phyloP scores from a whole-genome alignment of 2,329 filamentous ascomycete genomes.

The Metarhizium rileyi region DNA sequence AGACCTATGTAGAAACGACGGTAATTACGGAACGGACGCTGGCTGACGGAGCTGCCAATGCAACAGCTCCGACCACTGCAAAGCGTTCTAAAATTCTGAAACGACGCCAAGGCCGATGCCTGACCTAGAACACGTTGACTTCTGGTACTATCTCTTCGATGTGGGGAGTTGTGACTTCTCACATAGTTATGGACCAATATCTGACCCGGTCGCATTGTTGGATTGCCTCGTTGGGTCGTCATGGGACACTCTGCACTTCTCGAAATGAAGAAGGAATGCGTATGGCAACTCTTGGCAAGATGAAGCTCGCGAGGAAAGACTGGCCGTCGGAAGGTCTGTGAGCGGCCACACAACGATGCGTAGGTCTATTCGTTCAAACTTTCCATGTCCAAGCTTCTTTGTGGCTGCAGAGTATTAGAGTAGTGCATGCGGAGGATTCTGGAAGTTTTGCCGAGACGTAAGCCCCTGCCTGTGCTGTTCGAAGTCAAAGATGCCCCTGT shows the following conservation, averaged over 20 bases:
- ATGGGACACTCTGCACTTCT: constrained; percentile 1
- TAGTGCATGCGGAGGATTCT: background rate
- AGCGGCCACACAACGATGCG: background rate
- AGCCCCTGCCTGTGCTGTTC: no score
- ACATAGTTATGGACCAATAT: constrained; percentile 4
- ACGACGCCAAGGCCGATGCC: no score
- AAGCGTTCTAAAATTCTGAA: no score
- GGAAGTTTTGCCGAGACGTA: background rate
- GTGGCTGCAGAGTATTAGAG: background rate
- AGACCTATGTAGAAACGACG: no score
- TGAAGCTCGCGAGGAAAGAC: background rate
- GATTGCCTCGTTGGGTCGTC: constrained; percentile 5
- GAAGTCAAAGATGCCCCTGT: no score
- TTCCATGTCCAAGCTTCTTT: background rate
- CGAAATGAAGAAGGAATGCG: background rate
- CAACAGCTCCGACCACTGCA: no score
- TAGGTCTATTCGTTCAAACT: no score
- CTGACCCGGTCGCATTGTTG: constrained; percentile 10
- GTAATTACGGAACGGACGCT: no score
- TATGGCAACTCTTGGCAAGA: background rate
- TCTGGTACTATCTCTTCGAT: constrained; percentile 2
- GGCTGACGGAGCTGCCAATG: no score
- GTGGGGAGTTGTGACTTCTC: constrained; percentile 7
- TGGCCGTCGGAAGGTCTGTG: background rate
- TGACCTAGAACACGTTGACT: background rate